A percentile compares a stretch with the other conserved stretches of the same genome.
phyloP scores from a whole-genome alignment of 805 yeast genomes.

The Lachancea quebecensis region DNA sequence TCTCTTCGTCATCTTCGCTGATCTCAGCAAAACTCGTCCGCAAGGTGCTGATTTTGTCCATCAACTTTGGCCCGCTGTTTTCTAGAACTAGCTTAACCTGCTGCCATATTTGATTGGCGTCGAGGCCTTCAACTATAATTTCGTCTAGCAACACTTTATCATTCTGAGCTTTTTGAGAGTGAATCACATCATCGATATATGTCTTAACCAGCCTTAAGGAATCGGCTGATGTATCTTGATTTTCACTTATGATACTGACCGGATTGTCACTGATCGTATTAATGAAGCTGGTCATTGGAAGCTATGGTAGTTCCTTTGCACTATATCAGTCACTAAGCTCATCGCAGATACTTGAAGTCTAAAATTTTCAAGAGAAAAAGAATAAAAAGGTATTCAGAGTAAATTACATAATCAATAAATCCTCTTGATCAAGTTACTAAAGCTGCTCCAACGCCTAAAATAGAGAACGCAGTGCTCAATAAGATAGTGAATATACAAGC shows the following conservation, averaged over 20 bases:
- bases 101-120: slow-evolving; percentile 88
- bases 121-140: slow-evolving; percentile 77
- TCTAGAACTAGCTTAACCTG: slow-evolving; percentile 83
- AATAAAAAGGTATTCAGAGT: not conserved
- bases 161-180: slow-evolving; percentile 14
- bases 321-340: slow-evolving; percentile 4
- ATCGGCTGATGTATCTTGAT: slow-evolving; percentile 11
- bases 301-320: not conserved
- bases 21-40: slow-evolving; percentile 16
- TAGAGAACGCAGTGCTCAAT: slow-evolving; percentile 42
- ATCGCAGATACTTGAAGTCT: slow-evolving; percentile 6
- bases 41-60: slow-evolving; percentile 50
- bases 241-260: slow-evolving; percentile 14
- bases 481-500: slow-evolving; percentile 39
- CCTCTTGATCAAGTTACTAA: slow-evolving; percentile 15
- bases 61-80: slow-evolving; percentile 58
- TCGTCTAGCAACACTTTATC: slow-evolving; percentile 55
- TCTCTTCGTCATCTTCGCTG: slow-evolving; percentile 3
- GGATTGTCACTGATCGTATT: slow-evolving; percentile 18
- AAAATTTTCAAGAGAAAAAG: slow-evolving; percentile 3
- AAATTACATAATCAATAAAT: no score
- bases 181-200: slow-evolving; percentile 25
- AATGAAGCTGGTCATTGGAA: slow-evolving; percentile 16
- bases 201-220: slow-evolving; percentile 23
- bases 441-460: slow-evolving; percentile 57